Base-by-base conservation (phyloP, 306 rosid genomes). In the Malus sieversii region DNA sequence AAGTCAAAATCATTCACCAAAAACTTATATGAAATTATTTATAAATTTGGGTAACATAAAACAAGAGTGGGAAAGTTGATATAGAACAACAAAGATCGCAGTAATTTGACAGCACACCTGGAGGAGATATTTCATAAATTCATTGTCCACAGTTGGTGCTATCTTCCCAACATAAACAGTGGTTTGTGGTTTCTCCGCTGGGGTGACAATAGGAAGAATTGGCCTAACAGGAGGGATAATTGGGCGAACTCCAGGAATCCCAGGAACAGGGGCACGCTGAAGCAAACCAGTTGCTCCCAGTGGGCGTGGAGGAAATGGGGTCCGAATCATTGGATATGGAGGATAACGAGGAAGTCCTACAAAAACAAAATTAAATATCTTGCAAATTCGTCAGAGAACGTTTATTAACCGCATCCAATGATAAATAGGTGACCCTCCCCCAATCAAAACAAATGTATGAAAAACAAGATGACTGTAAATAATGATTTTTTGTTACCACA, bases 161-260 rank as follows among this genome's bases (percentile, higher is more conserved):
- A 96, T 96, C 88, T 88, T 93, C 82, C 99, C 96, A 76, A 96
- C 85, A 61, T 89, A 96, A 78, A 96, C 92, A 4, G 98, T 96
- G 71, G 90, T 89, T 81, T 88, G 98, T 23, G 90, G 92, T 82
- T 86, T 86, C 79, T 96, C 99, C 20, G 90, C 91, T 14, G 96
- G 96, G 63, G 97, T 78, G 80, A 89, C 85, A 81, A 82, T 87
- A 68, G 97, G 91, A 78, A 88, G 72, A 82, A 79, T 64, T 14
- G 98, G 99, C 89, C 99, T 90, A 71, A 92, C 78, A 73, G 96
- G 92, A 69, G 90, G 87, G 30, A 88, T 83, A 52, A 96, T 74
- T 6, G 98, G 98, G 67, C 96, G 99, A 77, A 92, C 84, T 44
- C 92, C 77, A 79, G 96, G 97, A 69, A 90, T 78, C 71, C 96